Percentiles rank a stretch among this genome's conserved stretches.
Evolutionary conservation across 2,329 filamentous ascomycete species (phyloP).

Genomic region (Phialophora macrospora): DNA sequence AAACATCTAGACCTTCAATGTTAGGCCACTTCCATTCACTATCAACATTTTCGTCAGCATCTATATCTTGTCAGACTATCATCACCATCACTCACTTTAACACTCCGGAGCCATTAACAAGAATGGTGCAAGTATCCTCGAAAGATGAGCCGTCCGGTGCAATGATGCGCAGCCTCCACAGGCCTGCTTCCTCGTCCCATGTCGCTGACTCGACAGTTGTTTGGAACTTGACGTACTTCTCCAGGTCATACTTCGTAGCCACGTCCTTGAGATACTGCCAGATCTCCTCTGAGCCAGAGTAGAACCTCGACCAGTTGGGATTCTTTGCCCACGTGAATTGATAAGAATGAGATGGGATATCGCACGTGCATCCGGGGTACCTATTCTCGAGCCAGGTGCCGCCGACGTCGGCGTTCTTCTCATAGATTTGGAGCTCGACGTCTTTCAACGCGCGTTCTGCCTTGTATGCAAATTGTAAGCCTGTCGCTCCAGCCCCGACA

Average conservation of each 20-base stretch:
- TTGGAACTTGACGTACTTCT: conserved; percentile 39
- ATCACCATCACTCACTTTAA: conserved; percentile 41
- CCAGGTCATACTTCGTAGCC: conserved; percentile 39
- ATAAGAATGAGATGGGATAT: conserved; percentile 59
- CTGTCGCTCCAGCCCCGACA: conserved; percentile 41
- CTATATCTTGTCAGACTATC: not conserved
- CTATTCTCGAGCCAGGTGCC: conserved; percentile 44
- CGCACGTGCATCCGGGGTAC: conserved; percentile 43
- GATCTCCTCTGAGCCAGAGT: conserved; percentile 41
- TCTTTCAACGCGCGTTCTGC: conserved; percentile 30
- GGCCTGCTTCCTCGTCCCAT: conserved; percentile 34
- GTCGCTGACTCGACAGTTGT: conserved; percentile 35
- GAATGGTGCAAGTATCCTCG: conserved; percentile 31
- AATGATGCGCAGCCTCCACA: conserved; percentile 27
- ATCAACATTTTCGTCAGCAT: not conserved
- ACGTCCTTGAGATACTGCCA: conserved; percentile 41
- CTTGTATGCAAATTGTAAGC: conserved; percentile 42
- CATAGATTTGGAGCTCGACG: conserved; percentile 40
- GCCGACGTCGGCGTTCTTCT: conserved; percentile 42
- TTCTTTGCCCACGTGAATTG: conserved; percentile 56
- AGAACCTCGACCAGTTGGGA: conserved; percentile 44
- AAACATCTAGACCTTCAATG: conserved; percentile 58
- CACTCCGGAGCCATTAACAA: conserved; percentile 52
- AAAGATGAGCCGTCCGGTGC: conserved; percentile 24
- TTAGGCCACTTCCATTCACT: conserved; percentile 57